Conservation (phyloP, 805 yeast species). For the Metschnikowia borealis region DNA sequence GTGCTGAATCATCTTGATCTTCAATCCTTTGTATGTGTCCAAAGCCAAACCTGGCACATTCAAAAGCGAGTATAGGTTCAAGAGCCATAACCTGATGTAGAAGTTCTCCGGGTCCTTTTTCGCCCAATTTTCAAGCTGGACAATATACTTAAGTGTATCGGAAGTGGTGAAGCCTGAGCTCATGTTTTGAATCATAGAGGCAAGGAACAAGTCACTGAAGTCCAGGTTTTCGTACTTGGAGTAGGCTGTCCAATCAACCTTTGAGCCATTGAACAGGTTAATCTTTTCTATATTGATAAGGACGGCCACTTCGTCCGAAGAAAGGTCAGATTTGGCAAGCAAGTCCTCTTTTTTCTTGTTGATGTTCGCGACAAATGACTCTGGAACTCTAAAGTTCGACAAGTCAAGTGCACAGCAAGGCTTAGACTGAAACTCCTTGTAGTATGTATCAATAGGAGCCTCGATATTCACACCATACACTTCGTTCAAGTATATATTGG, state of each 20-base stretch:
- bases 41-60: conserved; percentile 52
- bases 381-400: conserved; percentile 5
- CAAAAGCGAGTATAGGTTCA: conserved; percentile 54
- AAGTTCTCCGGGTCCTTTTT: conserved; percentile 65
- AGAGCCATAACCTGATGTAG: conserved; percentile 66
- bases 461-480: conserved; percentile 22
- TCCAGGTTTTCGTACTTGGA: conserved; percentile 7
- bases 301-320: conserved; percentile 1
- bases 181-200: conserved; percentile 15
- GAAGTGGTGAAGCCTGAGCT: conserved; percentile 21
- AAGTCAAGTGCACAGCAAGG: conserved; percentile 66
- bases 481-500: conserved; percentile 44
- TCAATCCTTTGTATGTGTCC: conserved; percentile 49
- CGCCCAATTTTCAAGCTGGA: conserved; percentile 56
- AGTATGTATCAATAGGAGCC: conserved; percentile 37
- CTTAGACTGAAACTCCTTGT: conserved; percentile 47
- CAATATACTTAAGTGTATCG: conserved; percentile 36
- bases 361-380: conserved; percentile 5
- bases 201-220: conserved; percentile 13
- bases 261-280: background rate
- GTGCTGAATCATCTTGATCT: conserved; percentile 70
- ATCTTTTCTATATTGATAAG: conserved; percentile 13
- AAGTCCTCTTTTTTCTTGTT: background rate
- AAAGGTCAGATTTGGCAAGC: background rate
- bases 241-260: conserved; percentile 6